phyloP scores from a whole-genome alignment of 2,329 filamentous ascomycete genomes.

The Botryotinia calthae region DNA sequence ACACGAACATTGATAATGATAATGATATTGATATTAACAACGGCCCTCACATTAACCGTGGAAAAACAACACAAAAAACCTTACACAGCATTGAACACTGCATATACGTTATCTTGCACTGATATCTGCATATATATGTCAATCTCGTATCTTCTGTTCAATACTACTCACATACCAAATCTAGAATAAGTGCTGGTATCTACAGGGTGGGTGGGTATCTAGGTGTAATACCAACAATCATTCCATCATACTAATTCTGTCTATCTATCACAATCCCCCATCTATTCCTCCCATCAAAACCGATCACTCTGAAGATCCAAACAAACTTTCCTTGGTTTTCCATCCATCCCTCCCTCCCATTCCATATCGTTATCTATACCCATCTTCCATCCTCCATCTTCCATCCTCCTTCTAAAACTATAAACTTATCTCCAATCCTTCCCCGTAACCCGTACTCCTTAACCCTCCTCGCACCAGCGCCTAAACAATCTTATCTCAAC shows the following conservation, averaged over 20 bases:
- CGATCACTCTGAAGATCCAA: neutral
- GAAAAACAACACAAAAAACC: neutral
- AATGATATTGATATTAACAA: neutral
- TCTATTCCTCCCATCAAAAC: neutral
- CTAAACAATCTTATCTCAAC: neutral
- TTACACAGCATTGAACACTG: neutral
- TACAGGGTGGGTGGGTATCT: neutral
- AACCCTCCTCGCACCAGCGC: neutral
- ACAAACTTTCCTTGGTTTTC: neutral
- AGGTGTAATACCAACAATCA: neutral
- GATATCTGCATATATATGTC: constrained; percentile 1
- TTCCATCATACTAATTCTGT: neutral
- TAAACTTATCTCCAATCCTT: neutral
- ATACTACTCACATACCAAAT: neutral
- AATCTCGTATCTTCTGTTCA: constrained; percentile 4
- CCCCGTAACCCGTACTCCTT: neutral
- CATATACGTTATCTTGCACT: neutral
- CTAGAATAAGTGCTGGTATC: neutral
- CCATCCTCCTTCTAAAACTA: too few species aligned
- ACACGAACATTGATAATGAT: neutral
- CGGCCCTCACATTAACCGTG: neutral
- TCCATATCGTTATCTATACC: neutral
- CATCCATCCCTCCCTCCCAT: neutral
- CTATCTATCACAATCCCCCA: neutral
- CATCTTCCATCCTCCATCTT: too few species aligned